A percentile compares a stretch with the other conserved stretches of the same genome.
phyloP scores from a whole-genome alignment of 164 flowering plant genomes.

The Akebia trifoliata region DNA sequence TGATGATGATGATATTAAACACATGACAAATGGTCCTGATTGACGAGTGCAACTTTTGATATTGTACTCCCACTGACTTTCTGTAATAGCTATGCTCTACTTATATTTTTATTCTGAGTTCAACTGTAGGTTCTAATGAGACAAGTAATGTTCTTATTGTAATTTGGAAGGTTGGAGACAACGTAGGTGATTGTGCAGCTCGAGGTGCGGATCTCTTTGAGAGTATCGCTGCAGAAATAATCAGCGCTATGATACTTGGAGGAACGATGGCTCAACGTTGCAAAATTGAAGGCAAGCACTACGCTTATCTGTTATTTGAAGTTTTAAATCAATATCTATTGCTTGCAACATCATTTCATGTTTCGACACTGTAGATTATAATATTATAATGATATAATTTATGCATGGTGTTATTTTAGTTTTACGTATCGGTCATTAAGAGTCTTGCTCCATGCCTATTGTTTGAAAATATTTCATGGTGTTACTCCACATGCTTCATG shows the following conservation, averaged over 20 bases:
- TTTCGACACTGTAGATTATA: not conserved
- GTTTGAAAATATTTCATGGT: too few species aligned
- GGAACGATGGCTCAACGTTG: conserved; percentile 95
- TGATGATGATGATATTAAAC: too few species aligned
- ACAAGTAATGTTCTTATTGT: not conserved
- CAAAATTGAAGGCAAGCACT: conserved; percentile 71
- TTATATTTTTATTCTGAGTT: not conserved
- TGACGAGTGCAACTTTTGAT: not conserved
- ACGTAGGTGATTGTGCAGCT: conserved; percentile 98
- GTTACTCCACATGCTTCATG: too few species aligned
- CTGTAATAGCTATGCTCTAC: not conserved
- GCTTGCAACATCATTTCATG: not conserved
- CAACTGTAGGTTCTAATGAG: not conserved
- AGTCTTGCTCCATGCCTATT: too few species aligned
- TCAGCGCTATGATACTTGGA: conserved; percentile 98
- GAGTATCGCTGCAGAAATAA: conserved; percentile 96
- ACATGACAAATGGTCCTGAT: not conserved
- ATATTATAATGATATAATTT: too few species aligned
- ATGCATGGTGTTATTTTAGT: too few species aligned
- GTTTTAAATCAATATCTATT: not conserved
- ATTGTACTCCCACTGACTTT: not conserved
- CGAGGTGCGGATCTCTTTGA: conserved; percentile 98
- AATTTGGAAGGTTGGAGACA: conserved; percentile 83
- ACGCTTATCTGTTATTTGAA: not conserved
- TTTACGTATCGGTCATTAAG: too few species aligned